A percentile compares a stretch with the other conserved stretches of the same genome.
Evolutionary conservation across 2,329 filamentous ascomycete species (phyloP).

Genomic region (Helotiales sp.): DNA sequence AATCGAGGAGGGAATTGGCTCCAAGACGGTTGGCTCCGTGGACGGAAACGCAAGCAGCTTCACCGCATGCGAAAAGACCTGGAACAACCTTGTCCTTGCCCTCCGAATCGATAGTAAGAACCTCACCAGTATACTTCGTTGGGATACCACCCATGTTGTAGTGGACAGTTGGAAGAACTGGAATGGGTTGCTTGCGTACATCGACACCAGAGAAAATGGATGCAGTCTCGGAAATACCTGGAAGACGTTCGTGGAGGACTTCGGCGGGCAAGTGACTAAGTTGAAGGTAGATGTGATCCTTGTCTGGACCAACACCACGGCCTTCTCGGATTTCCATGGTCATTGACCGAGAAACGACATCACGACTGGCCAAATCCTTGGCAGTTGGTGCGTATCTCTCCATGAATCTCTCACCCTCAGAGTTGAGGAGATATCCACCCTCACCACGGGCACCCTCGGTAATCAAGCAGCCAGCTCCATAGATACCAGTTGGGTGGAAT

Average conservation of each 20-base stretch:
- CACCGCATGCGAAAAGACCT: constrained; percentile 94
- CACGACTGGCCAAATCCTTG: constrained; percentile 95
- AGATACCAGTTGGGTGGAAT: constrained; percentile 99
- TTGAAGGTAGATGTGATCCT: constrained; percentile 98
- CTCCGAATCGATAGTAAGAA: constrained; percentile 82
- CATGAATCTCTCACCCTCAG: constrained; percentile 99
- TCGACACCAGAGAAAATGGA: constrained; percentile 98
- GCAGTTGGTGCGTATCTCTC: constrained; percentile 97
- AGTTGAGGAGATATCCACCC: constrained; percentile 97
- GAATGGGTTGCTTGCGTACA: constrained; percentile 95
- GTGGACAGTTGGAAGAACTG: constrained; percentile 94
- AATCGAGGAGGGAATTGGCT: constrained; percentile 96
- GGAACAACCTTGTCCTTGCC: constrained; percentile 94
- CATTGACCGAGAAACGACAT: constrained; percentile 97
- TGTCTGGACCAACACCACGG: constrained; percentile 93
- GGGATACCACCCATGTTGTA: constrained; percentile 99
- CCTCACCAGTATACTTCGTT: constrained; percentile 96
- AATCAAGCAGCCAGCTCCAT: constrained; percentile 96
- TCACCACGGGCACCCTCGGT: constrained; percentile 98
- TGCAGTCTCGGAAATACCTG: constrained; percentile 97
- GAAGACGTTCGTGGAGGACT: constrained; percentile 92
- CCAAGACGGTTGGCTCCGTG: constrained; percentile 98
- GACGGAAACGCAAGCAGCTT: constrained; percentile 96
- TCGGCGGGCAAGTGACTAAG: constrained; percentile 93
- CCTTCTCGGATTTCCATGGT: constrained; percentile 98